Conservation (phyloP, 2,329 filamentous ascomycete genomes). For the Verticillium zaregamsianum region DNA sequence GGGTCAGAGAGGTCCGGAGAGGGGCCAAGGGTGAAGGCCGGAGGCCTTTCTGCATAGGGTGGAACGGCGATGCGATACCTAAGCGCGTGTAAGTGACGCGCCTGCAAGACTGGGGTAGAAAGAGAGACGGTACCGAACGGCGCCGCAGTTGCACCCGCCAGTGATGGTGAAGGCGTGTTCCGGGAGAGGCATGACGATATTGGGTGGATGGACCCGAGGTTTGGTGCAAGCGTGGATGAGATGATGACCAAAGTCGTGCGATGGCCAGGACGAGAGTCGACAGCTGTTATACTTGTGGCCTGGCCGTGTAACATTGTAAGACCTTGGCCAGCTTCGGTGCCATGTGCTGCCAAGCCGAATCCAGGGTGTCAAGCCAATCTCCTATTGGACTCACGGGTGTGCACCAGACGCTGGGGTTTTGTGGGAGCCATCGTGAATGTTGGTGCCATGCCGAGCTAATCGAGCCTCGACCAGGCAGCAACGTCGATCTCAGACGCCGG, state of each 20-base stretch:
- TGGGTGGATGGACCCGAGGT: not conserved
- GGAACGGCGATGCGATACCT: conserved; percentile 15
- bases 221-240: not conserved
- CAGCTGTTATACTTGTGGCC: not conserved
- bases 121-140: conserved; percentile 9
- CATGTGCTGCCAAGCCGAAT: not conserved
- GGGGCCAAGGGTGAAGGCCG: conserved; percentile 7
- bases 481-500: not conserved
- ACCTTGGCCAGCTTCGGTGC: not conserved
- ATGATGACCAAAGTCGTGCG: not conserved
- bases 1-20: conserved; percentile 6
- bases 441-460: not conserved
- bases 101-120: not conserved
- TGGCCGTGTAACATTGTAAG: not conserved
- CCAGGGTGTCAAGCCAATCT: not conserved
- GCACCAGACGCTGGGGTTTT: not conserved
- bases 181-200: conserved; percentile 15
- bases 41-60: conserved; percentile 6
- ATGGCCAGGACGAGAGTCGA: too few species aligned
- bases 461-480: not conserved
- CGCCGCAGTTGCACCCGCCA: conserved; percentile 21
- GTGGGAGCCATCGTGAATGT: not conserved
- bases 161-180: conserved; percentile 16
- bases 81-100: not conserved
- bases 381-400: not conserved